Base-by-base conservation (phyloP, 1,139 yeast genomes). In the Ogataea hybrid region DNA sequence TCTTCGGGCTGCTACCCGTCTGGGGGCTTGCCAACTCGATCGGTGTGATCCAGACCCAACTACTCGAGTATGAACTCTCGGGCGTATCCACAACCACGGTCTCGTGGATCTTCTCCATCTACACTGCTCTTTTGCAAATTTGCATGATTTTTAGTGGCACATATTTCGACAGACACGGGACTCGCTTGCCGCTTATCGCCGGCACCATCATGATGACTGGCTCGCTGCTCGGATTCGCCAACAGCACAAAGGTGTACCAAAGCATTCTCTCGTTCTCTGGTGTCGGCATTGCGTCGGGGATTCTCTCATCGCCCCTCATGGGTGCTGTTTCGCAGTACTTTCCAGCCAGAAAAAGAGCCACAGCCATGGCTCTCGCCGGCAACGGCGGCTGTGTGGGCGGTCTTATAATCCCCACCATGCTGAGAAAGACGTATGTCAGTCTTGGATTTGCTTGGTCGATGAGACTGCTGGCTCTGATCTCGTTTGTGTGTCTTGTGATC, bases 331-430 rank as follows among this genome's bases (percentile, higher is more conserved):
- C 83, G 18, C 86, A 81, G 53, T 81, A 82, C 79, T 83, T 79
- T 52, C 63, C 67, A 35, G 65, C 70, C 52, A 67, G 58, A 36
- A 72, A 69, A 46, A 63, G 86, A 43, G 86, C 79, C 0, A 58
- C 72, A 32, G 84, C 84, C 1, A 67, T 75, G 12, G 81, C 82
- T 1, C 53, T 78, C 4, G 81, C 80, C 2, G 77, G 83, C 1
- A 65, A 74, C 18, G 87, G 87, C 2, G 84, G 84, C 1, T 71
- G 81, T 8, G 61, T 78, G 2, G 88, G 88, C 2, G 84, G 84
- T 7, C 68, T 81, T 1, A 62, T 77, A 2, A 78, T 76, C 58
- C 81, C 87, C 0, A 57, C 80, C 17, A 69, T 78, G 67, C 66
- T 80, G 49, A 71, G 76, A 46, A 59, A 64, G 34, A 62, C 79